A percentile compares a stretch with the other conserved stretches of the same genome.
These are phyloP conservation scores for Aspergillus uvarum DNA, from an alignment of 2,329 filamentous ascomycete species.

Conservation along the genomic window DNA sequence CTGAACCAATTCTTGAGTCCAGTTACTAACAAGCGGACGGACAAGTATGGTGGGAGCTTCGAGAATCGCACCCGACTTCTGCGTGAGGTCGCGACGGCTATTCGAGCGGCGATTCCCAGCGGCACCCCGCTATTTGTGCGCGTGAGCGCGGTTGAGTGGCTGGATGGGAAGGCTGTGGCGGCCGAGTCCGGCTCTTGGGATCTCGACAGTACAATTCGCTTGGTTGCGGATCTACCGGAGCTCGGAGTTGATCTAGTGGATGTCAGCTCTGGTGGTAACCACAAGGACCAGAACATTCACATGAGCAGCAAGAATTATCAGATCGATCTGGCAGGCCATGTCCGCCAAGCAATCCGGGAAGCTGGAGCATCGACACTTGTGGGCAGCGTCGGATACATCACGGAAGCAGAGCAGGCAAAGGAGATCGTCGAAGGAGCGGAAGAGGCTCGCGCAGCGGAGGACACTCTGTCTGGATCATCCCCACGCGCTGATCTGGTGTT, in stretches of 20 bases:
- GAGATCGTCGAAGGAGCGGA: constrained; percentile 45
- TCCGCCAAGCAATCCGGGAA: constrained; percentile 42
- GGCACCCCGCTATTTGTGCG: constrained; percentile 70
- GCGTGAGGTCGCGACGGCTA: constrained; percentile 63
- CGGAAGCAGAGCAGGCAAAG: constrained; percentile 52
- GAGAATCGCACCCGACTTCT: constrained; percentile 66
- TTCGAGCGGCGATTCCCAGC: constrained; percentile 61
- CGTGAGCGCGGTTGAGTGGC: constrained; percentile 71
- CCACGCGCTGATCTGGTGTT: constrained; percentile 50
- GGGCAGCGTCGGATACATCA: constrained; percentile 56
- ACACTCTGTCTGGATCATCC: constrained; percentile 26
- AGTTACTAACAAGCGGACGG: constrained; percentile 64
- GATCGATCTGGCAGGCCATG: constrained; percentile 48
- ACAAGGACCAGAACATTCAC: constrained; percentile 44
- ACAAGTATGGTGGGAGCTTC: constrained; percentile 52
- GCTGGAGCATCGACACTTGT: constrained; percentile 46
- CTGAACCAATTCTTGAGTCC: constrained; percentile 69
- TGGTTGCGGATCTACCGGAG: constrained; percentile 43
- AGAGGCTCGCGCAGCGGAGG: constrained; percentile 27
- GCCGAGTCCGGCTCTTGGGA: constrained; percentile 39
- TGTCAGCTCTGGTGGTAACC: constrained; percentile 48
- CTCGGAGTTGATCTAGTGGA: constrained; percentile 48
- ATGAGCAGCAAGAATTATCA: constrained; percentile 52
- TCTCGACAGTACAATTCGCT: constrained; percentile 37
- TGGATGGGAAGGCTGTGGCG: constrained; percentile 50